Base-by-base conservation (phyloP, 148 eudicot genomes). In the Silene conica region DNA sequence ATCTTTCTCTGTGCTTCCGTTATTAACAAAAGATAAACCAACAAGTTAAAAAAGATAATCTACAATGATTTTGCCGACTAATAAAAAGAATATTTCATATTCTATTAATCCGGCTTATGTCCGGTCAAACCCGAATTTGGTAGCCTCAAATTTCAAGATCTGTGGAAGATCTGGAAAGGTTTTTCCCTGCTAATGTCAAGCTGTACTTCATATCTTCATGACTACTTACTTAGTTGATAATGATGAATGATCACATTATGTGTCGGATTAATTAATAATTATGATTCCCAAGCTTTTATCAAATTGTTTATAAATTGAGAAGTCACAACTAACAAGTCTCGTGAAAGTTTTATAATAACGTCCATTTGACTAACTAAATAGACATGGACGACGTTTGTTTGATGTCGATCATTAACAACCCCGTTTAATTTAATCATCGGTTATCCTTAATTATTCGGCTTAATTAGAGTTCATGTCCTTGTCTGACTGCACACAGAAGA, bases 101-200 rank as follows among this genome's bases (percentile, higher is more conserved):
- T 31, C 34, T 3, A 31, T 31, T 31, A 31, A 31, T 31, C 34
- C 34, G 34, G 34, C 34, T 3, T 31, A 31, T 31, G 34, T 31
- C 43, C 7, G 43, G 43, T 7, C 43, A 7, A 38, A 38, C 43
- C 43, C 43, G 9, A 38, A 38, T 38, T 38, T 38, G 43, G 7
- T 38, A 38, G 43, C 43, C 43, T 38, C 43, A 38, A 38, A 50
- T 48, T 69, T 48, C 38, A 12, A 69, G 72, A 46, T 52, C 13
- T 55, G 71, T 23, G 43, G 61, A 70, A 26, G 60, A 70, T 52
- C 55, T 70, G 25, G 23, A 19, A 71, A 56, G 74, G 28, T 56
- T 56, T n/a, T 5, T 54, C 21, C 26, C 12, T 22, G 60, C 57
- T 69, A 22, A 46, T 48, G 60, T 38, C 13, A 23, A 22, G 57